phyloP scores from a whole-genome alignment of 2,329 filamentous ascomycete species.

The Cryphonectria radicalis region DNA sequence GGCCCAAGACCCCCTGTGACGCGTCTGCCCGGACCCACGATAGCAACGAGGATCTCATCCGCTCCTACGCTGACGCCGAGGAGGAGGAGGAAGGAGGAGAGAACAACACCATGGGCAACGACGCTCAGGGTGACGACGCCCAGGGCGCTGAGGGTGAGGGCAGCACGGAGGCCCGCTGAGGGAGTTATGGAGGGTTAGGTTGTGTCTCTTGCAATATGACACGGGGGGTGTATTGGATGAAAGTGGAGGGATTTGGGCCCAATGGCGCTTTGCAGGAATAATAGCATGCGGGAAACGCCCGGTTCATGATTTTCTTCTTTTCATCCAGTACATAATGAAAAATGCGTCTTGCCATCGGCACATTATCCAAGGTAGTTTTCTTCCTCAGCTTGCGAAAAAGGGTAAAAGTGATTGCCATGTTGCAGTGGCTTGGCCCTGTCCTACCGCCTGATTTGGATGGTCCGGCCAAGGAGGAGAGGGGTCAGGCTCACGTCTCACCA shows the following conservation, averaged over 20 bases:
- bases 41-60: slow-evolving; percentile 25
- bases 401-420: not conserved
- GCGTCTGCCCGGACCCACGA: slow-evolving; percentile 8
- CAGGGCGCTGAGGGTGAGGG: not conserved
- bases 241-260: not conserved
- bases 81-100: not conserved
- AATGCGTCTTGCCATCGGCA: not conserved
- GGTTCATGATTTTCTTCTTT: not conserved
- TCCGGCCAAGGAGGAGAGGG: not conserved
- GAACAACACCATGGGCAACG: not conserved
- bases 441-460: not conserved
- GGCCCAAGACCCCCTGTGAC: slow-evolving; percentile 15
- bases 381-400: not conserved
- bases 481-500: not conserved
- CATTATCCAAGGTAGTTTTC: not conserved
- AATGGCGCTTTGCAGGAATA: not conserved
- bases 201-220: not conserved
- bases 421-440: not conserved
- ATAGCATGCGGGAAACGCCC: not conserved
- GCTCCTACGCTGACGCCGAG: slow-evolving; percentile 16
- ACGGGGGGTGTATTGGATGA: slow-evolving; percentile 26
- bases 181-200: not conserved
- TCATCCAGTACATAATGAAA: not conserved
- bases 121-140: not conserved
- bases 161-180: not conserved